Evolutionary conservation across 345 rosid species (phyloP).

Genomic region (Brassica nigra): DNA sequence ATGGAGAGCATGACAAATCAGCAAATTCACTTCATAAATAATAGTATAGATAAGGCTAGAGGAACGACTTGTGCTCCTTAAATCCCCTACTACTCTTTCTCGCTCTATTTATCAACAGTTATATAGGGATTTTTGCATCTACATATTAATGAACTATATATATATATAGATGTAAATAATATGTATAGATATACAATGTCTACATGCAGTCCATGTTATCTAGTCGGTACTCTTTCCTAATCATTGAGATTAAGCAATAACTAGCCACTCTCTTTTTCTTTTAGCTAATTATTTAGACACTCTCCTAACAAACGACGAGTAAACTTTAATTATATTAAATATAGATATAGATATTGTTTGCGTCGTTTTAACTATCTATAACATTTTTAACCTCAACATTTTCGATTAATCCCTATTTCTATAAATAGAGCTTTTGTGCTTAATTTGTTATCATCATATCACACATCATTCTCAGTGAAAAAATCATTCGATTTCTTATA

Average conservation of each 20-base stretch:
- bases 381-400: neutral
- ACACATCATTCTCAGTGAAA: conserved; percentile 5
- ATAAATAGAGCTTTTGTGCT: neutral
- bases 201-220: conserved; percentile 39
- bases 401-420: neutral
- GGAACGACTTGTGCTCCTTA: conserved; percentile 37
- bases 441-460: neutral
- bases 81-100: conserved; percentile 28
- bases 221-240: conserved; percentile 27
- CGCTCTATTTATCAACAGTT: conserved; percentile 8
- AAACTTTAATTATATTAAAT: conserved; percentile 26
- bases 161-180: neutral
- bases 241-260: conserved; percentile 34
- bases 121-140: neutral
- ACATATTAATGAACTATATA: neutral
- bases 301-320: conserved; percentile 18
- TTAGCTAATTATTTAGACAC: conserved; percentile 28
- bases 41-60: neutral
- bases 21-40: no score
- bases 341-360: neutral
- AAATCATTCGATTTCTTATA: neutral
- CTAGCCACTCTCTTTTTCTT: conserved; percentile 23
- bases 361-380: neutral
- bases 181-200: neutral
- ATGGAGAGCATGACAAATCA: no score